Conservation (phyloP, 805 yeast species). For the Metschnikowia continentalis region DNA sequence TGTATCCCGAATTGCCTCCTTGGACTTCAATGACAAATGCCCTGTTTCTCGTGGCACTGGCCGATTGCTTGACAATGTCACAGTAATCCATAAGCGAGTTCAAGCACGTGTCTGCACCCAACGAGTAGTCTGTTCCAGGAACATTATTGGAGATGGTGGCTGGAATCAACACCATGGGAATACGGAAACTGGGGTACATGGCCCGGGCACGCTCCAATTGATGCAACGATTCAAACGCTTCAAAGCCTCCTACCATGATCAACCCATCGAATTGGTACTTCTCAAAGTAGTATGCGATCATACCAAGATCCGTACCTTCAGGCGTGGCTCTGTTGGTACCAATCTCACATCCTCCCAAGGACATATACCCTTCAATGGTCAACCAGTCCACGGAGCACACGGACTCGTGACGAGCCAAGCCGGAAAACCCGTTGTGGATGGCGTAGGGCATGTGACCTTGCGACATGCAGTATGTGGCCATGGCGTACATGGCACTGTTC, state of each 20-base stretch:
- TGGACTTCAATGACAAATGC: conserved; percentile 80
- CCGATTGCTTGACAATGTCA: conserved; percentile 75
- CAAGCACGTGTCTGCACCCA: conserved; percentile 74
- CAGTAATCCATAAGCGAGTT: conserved; percentile 68
- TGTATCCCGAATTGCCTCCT: conserved; percentile 81
- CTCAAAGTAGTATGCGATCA: conserved; percentile 68
- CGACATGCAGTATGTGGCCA: conserved; percentile 81
- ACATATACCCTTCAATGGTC: conserved; percentile 84
- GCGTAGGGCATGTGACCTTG: conserved; percentile 90
- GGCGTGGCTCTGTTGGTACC: conserved; percentile 95
- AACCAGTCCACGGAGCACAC: conserved; percentile 74
- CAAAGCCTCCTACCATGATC: conserved; percentile 77
- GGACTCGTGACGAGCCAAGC: conserved; percentile 85
- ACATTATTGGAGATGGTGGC: conserved; percentile 79
- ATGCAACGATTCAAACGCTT: conserved; percentile 68
- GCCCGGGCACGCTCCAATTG: conserved; percentile 58
- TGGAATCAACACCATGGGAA: conserved; percentile 75
- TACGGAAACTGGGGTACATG: conserved; percentile 65
- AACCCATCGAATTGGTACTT: conserved; percentile 67
- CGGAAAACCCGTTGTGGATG: conserved; percentile 89
- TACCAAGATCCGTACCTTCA: conserved; percentile 56
- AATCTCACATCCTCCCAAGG: conserved; percentile 90
- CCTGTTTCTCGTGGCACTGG: conserved; percentile 73
- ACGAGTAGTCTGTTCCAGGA: conserved; percentile 76
- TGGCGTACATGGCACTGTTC: conserved; percentile 90